Base-by-base conservation (phyloP, 805 yeast species). In the Cyberlindnera xylosilytica region DNA sequence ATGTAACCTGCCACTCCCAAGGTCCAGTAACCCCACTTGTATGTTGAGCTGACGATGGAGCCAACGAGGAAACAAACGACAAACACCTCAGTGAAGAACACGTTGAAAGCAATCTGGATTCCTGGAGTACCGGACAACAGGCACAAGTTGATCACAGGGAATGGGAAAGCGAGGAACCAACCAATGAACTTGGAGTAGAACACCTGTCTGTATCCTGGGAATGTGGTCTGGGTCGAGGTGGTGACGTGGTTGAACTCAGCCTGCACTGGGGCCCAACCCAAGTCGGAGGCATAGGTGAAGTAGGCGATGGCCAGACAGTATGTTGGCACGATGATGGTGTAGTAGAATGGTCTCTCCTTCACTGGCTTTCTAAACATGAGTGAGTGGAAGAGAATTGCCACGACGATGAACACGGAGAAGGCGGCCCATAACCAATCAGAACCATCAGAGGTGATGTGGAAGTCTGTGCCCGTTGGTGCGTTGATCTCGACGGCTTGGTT, bases 381-480 rank as follows among this genome's bases (percentile, higher is more conserved):
- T 49, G 44, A 32, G 39, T 49, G 45, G 57, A 57, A 32, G 36
- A 43, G 31, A 2, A 68, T 20, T 6, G 76, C 54, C n/a, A 67
- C 57, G 1, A 68, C 34, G 15, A 65, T 63, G 53, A 77, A 72
- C 17, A 76, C 41, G 3, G 74, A 58, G 52, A 79, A 78, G 6
- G 66, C 81, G 1, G 86, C 75, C 84, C 84, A 81, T 47, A 76
- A 68, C 85, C 84, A 80, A 33, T 75, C 76, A 7, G 84, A 78
- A 58, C 86, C 86, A 51, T 73, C 75, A 8, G 58, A 44, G 8
- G 83, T 78, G 23, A 81, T 45, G 45, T 73, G 74, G 57, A 78
- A 69, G 52, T 76, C 83, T 36, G 70, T 58, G 10, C 60, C 62
- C 4, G 62, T 45, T 62, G 36, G 46, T 4, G 41, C 26, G 23